A percentile compares a stretch with the other conserved stretches of the same genome.
phyloP scores from a whole-genome alignment of 805 yeast species.

The Monosporozyma solicola region DNA sequence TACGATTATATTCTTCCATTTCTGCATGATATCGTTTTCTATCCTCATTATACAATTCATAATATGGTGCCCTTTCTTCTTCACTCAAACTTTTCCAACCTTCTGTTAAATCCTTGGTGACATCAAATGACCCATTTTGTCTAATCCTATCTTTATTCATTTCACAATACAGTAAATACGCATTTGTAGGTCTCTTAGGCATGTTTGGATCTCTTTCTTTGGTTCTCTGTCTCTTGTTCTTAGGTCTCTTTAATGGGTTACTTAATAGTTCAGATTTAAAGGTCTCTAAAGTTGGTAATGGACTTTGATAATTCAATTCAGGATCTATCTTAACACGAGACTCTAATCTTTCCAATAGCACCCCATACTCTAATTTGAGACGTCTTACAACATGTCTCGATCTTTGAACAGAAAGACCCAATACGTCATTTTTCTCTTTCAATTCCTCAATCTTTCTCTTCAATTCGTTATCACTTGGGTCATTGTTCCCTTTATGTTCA shows the following conservation, averaged over 20 bases:
- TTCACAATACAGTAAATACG: constrained; percentile 82
- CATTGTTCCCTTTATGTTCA: neutral
- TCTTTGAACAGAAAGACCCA: constrained; percentile 67
- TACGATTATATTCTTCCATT: constrained; percentile 42
- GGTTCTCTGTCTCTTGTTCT: constrained; percentile 27
- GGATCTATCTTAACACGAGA: constrained; percentile 36
- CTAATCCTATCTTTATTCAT: constrained; percentile 67
- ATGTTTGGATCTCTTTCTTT: constrained; percentile 67
- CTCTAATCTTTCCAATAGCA: constrained; percentile 74
- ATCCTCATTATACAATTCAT: constrained; percentile 69
- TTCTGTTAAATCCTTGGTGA: constrained; percentile 72
- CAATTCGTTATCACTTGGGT: neutral
- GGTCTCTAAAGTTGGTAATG: constrained; percentile 25
- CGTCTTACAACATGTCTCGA: constrained; percentile 69
- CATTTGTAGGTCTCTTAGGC: constrained; percentile 87
- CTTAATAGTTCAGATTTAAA: constrained; percentile 20
- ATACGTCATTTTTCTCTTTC: constrained; percentile 68
- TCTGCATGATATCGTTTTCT: constrained; percentile 66
- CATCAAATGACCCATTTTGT: constrained; percentile 51
- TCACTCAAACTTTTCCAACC: constrained; percentile 73
- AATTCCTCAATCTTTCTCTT: constrained; percentile 45
- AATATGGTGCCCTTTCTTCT: constrained; percentile 63
- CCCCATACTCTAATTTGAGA: constrained; percentile 71
- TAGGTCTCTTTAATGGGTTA: constrained; percentile 18
- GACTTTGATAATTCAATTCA: constrained; percentile 21